These are phyloP conservation scores for Euclidium syriacum DNA, from an alignment of 345 rosid genomes.

Conservation along the genomic window DNA sequence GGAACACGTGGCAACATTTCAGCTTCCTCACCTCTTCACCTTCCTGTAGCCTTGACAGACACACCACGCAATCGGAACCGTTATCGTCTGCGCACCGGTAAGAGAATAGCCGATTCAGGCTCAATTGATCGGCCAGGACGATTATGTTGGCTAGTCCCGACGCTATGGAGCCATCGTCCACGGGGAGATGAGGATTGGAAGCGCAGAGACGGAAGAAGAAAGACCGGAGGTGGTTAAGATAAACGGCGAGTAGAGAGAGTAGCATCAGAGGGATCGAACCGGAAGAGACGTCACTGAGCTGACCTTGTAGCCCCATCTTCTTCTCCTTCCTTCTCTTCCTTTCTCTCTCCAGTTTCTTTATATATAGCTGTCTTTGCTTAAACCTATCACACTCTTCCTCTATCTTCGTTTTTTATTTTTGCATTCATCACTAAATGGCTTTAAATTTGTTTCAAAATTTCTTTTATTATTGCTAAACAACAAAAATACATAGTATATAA, in stretches of 20 bases:
- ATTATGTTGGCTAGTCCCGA: conserved; percentile 55
- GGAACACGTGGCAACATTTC: conserved; percentile 81
- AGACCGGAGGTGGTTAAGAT: conserved; percentile 43
- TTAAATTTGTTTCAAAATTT: too few species aligned
- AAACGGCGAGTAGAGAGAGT: conserved; percentile 55
- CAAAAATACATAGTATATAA: too few species aligned
- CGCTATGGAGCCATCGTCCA: conserved; percentile 28
- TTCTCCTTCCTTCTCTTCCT: neutral
- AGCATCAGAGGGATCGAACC: conserved; percentile 70
- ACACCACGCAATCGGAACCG: conserved; percentile 46
- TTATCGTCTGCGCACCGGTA: conserved; percentile 31
- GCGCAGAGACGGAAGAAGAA: conserved; percentile 35
- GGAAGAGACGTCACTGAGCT: conserved; percentile 67
- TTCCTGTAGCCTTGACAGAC: conserved; percentile 53
- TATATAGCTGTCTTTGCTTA: conserved; percentile 26
- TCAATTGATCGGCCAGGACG: conserved; percentile 66
- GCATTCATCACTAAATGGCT: neutral
- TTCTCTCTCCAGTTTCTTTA: neutral
- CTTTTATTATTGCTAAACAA: too few species aligned
- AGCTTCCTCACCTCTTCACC: conserved; percentile 79
- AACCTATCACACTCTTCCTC: neutral
- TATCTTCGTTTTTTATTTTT: neutral
- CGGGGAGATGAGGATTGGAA: neutral
- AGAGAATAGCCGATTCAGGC: conserved; percentile 46
- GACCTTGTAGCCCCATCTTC: conserved; percentile 67